Percentiles rank a stretch among this genome's conserved stretches.
These are phyloP conservation scores for Fusarium globosum DNA, from an alignment of 2,329 filamentous ascomycete genomes.

Conservation along the genomic window DNA sequence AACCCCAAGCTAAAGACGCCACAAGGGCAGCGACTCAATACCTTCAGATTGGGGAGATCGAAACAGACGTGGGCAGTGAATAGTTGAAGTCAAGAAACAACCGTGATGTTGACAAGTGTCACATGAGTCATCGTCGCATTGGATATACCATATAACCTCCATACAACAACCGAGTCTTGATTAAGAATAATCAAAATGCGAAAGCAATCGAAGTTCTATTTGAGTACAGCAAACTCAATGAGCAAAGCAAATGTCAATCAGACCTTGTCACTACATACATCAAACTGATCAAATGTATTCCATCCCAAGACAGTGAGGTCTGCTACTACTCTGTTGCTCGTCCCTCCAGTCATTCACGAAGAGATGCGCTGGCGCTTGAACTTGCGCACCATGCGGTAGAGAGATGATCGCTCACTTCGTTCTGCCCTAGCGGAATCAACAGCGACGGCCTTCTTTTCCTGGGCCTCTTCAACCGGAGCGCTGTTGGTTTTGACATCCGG, in stretches of 20 bases:
- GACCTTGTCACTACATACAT: conserved; percentile 2
- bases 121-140: not conserved
- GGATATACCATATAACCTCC: not conserved
- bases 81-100: not conserved
- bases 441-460: conserved; percentile 2
- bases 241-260: not conserved
- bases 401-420: conserved; percentile 13
- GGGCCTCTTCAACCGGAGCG: not conserved
- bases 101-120: not conserved
- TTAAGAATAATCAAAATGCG: not conserved
- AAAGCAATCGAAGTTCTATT: not conserved
- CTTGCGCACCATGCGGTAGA: conserved; percentile 27
- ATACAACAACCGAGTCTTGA: too few species aligned
- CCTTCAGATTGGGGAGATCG: not conserved
- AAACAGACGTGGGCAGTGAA: not conserved
- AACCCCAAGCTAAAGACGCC: not conserved
- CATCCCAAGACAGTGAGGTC: not conserved
- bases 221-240: not conserved
- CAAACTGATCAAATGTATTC: not conserved
- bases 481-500: not conserved
- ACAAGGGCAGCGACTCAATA: not conserved
- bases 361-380: conserved; percentile 25
- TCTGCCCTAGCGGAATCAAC: not conserved
- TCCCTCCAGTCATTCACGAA: not conserved
- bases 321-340: not conserved